Conservation (phyloP, 1,284 basidiomycete species). For the Ceratobasidium sp. region DNA sequence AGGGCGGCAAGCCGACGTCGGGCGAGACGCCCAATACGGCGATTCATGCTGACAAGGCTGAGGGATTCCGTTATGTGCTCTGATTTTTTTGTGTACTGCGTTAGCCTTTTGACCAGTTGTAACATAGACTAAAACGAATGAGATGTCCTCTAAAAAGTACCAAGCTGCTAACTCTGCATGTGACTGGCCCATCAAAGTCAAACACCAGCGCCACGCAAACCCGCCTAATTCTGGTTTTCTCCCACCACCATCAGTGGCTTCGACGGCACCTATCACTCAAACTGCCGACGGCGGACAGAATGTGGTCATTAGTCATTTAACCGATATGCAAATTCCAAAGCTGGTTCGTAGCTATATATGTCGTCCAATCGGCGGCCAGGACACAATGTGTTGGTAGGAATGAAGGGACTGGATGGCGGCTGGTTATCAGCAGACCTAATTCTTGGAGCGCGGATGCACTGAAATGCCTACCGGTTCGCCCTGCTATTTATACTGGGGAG, state of each 20-base stretch:
- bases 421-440: neutral
- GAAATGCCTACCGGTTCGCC: neutral
- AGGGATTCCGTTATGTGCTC: slow-evolving; percentile 40
- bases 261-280: too few species aligned
- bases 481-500: neutral
- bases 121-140: too few species aligned
- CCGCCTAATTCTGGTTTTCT: too few species aligned
- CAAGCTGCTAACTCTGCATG: too few species aligned
- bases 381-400: neutral
- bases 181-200: too few species aligned
- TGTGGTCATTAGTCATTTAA: neutral
- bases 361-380: slow-evolving; percentile 14
- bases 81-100: neutral
- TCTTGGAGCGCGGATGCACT: neutral
- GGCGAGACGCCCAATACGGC: slow-evolving; percentile 37
- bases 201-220: too few species aligned
- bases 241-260: too few species aligned
- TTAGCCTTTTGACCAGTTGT: too few species aligned
- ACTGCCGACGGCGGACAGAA: too few species aligned
- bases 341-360: slow-evolving; percentile 12
- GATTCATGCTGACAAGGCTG: slow-evolving; percentile 34
- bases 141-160: too few species aligned
- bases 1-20: slow-evolving; percentile 31
- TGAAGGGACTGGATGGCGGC: neutral
- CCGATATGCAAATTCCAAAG: neutral